Evolutionary conservation across 2,329 filamentous ascomycete genomes (phyloP), one percentile per base, ranked within the genome.

Genomic region (Trichoderma sp.): DNA sequence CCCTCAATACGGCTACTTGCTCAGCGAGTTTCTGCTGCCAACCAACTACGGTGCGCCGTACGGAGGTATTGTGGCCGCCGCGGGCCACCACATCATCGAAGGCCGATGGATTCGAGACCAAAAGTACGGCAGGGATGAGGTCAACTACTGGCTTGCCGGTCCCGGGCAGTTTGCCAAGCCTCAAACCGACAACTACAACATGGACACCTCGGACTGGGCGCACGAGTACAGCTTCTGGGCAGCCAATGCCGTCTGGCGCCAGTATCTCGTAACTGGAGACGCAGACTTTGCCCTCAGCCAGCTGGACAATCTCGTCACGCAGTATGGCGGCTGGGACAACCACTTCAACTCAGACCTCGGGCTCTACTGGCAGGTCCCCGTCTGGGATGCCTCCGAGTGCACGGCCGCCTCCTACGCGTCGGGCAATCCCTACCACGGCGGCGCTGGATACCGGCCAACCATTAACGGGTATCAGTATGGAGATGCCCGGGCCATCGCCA

Each of bases 381-480:
- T 56, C 29, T 56, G 53, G 53, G 53, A 56, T 56, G 53, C 53
- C 29, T n/a, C 53, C 16, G 53, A 56, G 10, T 56, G 53, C 19
- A 31, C 53, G 5, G 53, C 53, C 7, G 53, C 53, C 29, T 56
- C 53, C 3, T 56, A 56, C 29, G 3, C n/a, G 19, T 11, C 53
- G 16, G n/a, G 29, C 14, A 16, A 56, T 21, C 53, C 53, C n/a
- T 56, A 56, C 11, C 53, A 56, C 8, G 58, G 58, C 4, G 58
- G 58, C 16, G 58, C 33, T 47, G 58, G 58, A 1, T 61, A 61
- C 47, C 47, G 58, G 3, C 58, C 58, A 1, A 61, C 58, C 37
- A 61, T 61, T 21, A 61, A 61, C 37, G 58, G 24, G 47, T 61
- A 61, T 49, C 58, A 61, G 37, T 61, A 61, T 27, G 58, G 58